Conservation (phyloP, 148 eudicot species). For the Gaultheria prostrata region DNA sequence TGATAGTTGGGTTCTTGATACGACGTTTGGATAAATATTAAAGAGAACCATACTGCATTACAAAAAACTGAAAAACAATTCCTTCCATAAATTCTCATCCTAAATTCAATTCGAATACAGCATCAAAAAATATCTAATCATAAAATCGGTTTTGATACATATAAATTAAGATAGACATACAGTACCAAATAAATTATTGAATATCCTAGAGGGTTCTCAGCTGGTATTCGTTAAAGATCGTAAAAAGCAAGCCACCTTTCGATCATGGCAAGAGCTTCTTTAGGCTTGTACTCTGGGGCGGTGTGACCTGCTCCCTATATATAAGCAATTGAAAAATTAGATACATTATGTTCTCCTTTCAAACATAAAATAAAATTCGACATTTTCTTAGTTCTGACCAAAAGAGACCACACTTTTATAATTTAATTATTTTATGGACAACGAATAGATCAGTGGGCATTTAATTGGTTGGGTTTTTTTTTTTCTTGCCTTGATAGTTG, state of each 20-base stretch:
- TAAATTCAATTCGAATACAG: too few species aligned
- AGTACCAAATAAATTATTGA: not conserved
- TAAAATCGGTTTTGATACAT: too few species aligned
- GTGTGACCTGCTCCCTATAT: slow-evolving; percentile 60
- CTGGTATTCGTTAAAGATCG: slow-evolving; percentile 10
- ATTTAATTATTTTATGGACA: too few species aligned
- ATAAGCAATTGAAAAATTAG: not conserved
- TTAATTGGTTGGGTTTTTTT: not conserved
- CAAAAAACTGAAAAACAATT: too few species aligned
- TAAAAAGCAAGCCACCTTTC: slow-evolving; percentile 37
- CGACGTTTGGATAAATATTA: too few species aligned
- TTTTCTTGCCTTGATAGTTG: slow-evolving; percentile 39
- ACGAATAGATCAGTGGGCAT: not conserved
- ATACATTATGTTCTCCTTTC: not conserved
- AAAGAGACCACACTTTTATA: too few species aligned
- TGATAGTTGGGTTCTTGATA: too few species aligned
- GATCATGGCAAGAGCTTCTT: slow-evolving; percentile 38
- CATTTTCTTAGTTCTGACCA: not conserved
- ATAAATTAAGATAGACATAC: too few species aligned
- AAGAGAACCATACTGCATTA: too few species aligned
- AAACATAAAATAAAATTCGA: too few species aligned
- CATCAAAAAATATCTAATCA: too few species aligned
- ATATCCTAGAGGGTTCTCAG: not conserved
- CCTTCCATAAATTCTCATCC: too few species aligned
- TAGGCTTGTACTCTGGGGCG: slow-evolving; percentile 50